Conservation (phyloP, 768 basidiomycete genomes). For the Podaxis sp. region DNA sequence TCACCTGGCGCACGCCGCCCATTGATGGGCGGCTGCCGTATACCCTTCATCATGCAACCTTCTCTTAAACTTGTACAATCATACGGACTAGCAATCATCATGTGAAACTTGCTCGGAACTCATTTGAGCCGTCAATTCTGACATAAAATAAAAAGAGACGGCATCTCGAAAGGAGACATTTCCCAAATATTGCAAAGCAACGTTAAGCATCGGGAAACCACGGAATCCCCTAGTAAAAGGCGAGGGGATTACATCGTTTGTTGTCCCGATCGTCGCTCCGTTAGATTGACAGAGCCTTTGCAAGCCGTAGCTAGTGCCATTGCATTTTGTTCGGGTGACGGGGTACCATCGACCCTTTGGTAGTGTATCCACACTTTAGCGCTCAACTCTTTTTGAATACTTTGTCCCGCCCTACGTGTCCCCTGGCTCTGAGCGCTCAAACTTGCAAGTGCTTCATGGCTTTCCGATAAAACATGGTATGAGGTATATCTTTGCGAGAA, state of each 20-base stretch:
- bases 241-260: neutral
- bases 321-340: neutral
- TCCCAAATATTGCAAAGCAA: neutral
- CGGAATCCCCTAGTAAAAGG: neutral
- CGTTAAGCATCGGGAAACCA: neutral
- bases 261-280: neutral
- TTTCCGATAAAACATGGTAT: neutral
- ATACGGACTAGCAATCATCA: too few species aligned
- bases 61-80: too few species aligned
- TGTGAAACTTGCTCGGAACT: too few species aligned
- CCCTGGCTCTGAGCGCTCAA: neutral
- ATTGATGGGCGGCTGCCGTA: too few species aligned
- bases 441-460: neutral
- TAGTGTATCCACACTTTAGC: too few species aligned
- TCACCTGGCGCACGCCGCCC: too few species aligned
- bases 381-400: neutral
- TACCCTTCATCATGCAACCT: too few species aligned
- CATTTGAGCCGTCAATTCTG: neutral
- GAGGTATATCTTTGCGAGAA: too few species aligned
- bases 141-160: neutral
- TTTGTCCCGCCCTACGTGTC: neutral
- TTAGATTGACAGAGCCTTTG: too few species aligned
- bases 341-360: too few species aligned
- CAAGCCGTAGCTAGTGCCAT: neutral
- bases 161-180: neutral